Evolutionary conservation across 192 early-diverging fungal species (phyloP).

Genomic region (Backusella australiensis): DNA sequence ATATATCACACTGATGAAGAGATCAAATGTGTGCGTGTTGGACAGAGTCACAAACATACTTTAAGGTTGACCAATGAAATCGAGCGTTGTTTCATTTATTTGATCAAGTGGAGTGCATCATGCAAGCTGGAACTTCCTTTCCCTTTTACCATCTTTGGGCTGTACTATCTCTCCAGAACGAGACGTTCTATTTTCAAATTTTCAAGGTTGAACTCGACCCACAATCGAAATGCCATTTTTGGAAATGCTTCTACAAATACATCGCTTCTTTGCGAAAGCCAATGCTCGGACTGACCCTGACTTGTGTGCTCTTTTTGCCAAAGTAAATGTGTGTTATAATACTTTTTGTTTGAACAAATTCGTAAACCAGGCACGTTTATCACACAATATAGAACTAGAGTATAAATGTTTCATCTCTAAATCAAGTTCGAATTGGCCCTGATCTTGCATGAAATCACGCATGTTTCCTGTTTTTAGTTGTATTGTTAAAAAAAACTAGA

Average conservation of each 20-base stretch:
- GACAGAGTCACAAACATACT: not conserved
- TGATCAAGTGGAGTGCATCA: not conserved
- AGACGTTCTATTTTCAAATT: conserved; percentile 36
- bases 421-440: conserved; percentile 76
- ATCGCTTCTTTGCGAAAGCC: conserved; percentile 53
- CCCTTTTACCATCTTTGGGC: not conserved
- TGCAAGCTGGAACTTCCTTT: not conserved
- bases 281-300: conserved; percentile 46
- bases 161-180: conserved; percentile 40
- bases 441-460: conserved; percentile 74
- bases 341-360: conserved; percentile 37
- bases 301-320: not conserved
- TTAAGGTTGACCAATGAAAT: not conserved
- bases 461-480: conserved; percentile 21
- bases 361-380: conserved; percentile 67
- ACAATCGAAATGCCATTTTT: conserved; percentile 52
- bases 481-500: not conserved
- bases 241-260: conserved; percentile 47
- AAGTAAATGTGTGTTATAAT: conserved; percentile 25
- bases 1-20: not conserved
- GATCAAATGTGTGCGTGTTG: not conserved
- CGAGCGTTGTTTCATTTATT: not conserved
- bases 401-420: conserved; percentile 57
- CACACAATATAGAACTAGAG: conserved; percentile 53
- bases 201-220: conserved; percentile 55